Percentiles rank a stretch among this genome's conserved stretches.
Conservation (phyloP, 2,329 filamentous ascomycete genomes). For the Fusarium siculi region DNA sequence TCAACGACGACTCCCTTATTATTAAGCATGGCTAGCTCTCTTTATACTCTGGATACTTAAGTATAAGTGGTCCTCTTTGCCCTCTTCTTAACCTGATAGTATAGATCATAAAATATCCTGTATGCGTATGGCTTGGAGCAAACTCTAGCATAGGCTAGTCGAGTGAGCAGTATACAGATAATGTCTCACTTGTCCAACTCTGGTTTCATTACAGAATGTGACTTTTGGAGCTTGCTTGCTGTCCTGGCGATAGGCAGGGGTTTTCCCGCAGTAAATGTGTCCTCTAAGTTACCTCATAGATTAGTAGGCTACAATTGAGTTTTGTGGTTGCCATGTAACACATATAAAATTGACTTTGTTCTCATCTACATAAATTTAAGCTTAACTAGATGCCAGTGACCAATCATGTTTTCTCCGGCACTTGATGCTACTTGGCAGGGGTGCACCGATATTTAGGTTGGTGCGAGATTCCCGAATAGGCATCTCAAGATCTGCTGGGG, state of each 20-base stretch:
- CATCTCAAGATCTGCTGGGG: neutral
- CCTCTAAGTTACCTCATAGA: neutral
- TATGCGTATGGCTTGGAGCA: neutral
- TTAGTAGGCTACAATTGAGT: neutral
- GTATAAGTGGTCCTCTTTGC: neutral
- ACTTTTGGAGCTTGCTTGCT: neutral
- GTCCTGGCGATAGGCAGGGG: no score
- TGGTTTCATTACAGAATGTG: neutral
- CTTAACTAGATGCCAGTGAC: neutral
- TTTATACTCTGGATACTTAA: neutral
- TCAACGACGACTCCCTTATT: neutral
- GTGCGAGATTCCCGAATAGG: neutral
- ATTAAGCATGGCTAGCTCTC: neutral
- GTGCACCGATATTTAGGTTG: neutral
- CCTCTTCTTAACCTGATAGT: neutral
- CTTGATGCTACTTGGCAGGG: neutral
- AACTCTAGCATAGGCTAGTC: neutral
- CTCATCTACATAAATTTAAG: neutral
- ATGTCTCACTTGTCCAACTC: neutral
- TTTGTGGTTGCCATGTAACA: neutral
- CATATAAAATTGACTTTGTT: neutral
- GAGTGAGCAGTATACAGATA: neutral
- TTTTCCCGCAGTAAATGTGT: neutral
- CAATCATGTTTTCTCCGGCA: conserved; percentile 3
- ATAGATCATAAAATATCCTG: conserved; percentile 5